Percentiles rank a stretch among this genome's conserved stretches.
Evolutionary conservation across 108 stramenopile genomes (phyloP).

Genomic region (Cyclotella baltica): DNA sequence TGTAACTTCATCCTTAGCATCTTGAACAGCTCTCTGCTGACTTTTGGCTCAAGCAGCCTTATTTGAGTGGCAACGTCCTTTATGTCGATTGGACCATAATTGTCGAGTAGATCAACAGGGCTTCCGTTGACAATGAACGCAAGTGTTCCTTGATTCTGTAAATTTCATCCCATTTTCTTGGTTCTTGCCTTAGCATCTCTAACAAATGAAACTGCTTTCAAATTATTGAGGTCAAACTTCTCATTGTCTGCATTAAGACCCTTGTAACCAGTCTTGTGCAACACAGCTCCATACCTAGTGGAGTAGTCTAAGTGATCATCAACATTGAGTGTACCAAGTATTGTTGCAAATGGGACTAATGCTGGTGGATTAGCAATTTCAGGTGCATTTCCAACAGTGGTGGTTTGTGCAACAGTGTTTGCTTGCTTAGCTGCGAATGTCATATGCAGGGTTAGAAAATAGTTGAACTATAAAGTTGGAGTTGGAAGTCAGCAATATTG

Average conservation of each 20-base stretch:
- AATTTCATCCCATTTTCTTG: background rate
- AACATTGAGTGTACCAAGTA: background rate
- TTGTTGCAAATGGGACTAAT: background rate
- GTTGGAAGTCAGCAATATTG: no score
- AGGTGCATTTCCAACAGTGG: background rate
- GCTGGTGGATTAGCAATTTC: background rate
- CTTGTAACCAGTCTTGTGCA: background rate
- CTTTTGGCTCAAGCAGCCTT: constrained; percentile 1
- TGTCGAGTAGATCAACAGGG: background rate
- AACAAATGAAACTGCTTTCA: background rate
- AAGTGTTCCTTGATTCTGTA: background rate
- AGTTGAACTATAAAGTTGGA: no score
- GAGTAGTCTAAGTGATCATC: background rate
- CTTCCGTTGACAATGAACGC: background rate
- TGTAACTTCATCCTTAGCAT: background rate
- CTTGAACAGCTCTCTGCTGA: background rate
- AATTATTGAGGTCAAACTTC: constrained; percentile 3
- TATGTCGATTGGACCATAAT: background rate
- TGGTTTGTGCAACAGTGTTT: no score
- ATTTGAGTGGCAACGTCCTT: background rate
- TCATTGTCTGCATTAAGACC: background rate
- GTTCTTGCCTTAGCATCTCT: background rate
- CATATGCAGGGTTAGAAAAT: no score
- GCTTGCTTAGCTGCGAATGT: no score
- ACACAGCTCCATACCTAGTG: background rate